Conservation (phyloP, 305 asterid genomes). For the Fraxinus albicans region DNA sequence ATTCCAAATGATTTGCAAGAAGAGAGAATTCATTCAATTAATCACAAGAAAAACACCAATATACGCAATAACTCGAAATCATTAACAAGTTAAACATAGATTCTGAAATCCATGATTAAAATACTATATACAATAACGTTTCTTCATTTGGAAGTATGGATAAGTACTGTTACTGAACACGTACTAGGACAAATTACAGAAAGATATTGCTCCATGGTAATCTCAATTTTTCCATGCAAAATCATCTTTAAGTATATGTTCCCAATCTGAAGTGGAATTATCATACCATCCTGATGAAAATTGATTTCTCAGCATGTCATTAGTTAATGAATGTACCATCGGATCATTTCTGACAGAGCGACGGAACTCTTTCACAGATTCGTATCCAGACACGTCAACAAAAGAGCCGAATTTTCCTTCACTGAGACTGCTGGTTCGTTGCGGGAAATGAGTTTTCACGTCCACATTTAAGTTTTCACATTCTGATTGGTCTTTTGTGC, state of each 20-base stretch:
- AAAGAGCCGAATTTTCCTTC: slow-evolving; percentile 25
- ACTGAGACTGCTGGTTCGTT: slow-evolving; percentile 19
- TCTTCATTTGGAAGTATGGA: not conserved
- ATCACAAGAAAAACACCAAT: not conserved
- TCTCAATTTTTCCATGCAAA: slow-evolving; percentile 44
- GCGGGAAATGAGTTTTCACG: slow-evolving; percentile 31
- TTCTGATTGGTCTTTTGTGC: slow-evolving; percentile 18
- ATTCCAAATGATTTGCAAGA: not conserved
- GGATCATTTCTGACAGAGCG: slow-evolving; percentile 38
- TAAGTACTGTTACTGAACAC: not conserved
- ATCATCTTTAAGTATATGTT: slow-evolving; percentile 76
- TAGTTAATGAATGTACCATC: slow-evolving; percentile 23
- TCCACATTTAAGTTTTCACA: slow-evolving; percentile 27
- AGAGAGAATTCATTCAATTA: not conserved
- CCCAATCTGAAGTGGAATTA: slow-evolving; percentile 83
- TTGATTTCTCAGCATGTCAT: slow-evolving; percentile 27
- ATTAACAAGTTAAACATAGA: not conserved
- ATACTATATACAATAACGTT: not conserved
- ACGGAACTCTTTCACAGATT: slow-evolving; percentile 36
- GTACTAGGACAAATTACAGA: not conserved
- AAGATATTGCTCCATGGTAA: not conserved
- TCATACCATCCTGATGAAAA: slow-evolving; percentile 40
- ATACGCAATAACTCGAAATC: not conserved
- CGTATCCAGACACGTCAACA: slow-evolving; percentile 33
- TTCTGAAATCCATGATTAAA: not conserved